Evolutionary conservation across 352 stramenopile genomes (phyloP).

Genomic region (Phytopythium oedochilum): DNA sequence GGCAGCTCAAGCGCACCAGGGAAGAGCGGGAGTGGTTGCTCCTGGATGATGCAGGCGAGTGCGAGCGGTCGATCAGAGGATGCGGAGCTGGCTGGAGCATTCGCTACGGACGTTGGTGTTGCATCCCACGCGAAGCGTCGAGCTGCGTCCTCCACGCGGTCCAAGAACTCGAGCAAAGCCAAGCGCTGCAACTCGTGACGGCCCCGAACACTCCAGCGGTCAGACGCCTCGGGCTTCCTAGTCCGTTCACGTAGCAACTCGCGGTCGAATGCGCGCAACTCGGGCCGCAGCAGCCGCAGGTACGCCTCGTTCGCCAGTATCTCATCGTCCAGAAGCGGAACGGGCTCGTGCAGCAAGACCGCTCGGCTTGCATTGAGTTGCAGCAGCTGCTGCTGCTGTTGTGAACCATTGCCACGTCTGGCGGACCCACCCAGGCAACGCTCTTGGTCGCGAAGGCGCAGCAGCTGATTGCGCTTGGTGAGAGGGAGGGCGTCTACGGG

Average conservation of each 20-base stretch:
- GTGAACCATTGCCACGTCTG: background rate
- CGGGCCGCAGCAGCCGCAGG: constrained; percentile 53
- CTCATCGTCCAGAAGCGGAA: constrained; percentile 61
- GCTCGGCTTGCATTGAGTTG: background rate
- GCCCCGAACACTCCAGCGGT: constrained; percentile 34
- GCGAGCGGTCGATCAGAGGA: constrained; percentile 3
- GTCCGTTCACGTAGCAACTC: constrained; percentile 37
- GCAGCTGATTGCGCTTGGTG: constrained; percentile 60
- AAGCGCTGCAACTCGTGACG: constrained; percentile 41
- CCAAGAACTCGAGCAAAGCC: constrained; percentile 60
- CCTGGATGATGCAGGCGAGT: constrained; percentile 75
- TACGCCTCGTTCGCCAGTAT: constrained; percentile 53
- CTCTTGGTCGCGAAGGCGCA: constrained; percentile 53
- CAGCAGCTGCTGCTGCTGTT: background rate
- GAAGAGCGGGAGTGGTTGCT: constrained; percentile 79
- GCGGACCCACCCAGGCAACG: background rate
- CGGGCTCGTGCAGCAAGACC: constrained; percentile 51
- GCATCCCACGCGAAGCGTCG: background rate
- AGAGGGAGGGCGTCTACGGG: constrained; percentile 10
- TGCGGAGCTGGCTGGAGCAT: background rate
- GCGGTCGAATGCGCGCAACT: constrained; percentile 55
- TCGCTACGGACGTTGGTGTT: background rate
- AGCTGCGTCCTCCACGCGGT: constrained; percentile 38
- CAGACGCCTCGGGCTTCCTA: constrained; percentile 13
- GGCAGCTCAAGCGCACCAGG: constrained; percentile 60